phyloP scores from a whole-genome alignment of 495 filamentous ascomycete species.

The Penicillium atrosanguineum region DNA sequence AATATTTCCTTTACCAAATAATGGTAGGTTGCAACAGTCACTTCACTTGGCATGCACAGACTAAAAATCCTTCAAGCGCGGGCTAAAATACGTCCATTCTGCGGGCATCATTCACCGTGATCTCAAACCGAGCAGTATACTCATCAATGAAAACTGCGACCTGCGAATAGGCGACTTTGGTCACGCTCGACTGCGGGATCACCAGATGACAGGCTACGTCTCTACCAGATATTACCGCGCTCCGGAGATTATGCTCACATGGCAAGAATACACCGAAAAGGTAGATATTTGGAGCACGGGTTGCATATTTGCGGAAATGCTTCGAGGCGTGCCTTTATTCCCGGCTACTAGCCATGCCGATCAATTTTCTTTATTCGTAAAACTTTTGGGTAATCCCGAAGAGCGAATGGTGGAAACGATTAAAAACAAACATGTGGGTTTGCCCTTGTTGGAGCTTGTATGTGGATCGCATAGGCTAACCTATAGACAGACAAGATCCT shows the following conservation, averaged over 20 bases:
- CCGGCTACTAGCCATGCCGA: conserved; percentile 72
- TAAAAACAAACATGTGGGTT: background rate
- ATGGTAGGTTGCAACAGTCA: conserved; percentile 49
- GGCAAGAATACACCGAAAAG: conserved; percentile 94
- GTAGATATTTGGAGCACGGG: conserved; percentile 96
- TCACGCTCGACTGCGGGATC: conserved; percentile 84
- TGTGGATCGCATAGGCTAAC: background rate
- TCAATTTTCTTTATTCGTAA: conserved; percentile 92
- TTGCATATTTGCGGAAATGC: conserved; percentile 95
- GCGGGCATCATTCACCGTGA: conserved; percentile 91
- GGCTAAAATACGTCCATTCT: conserved; percentile 92
- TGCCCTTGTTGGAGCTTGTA: background rate
- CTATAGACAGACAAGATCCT: background rate
- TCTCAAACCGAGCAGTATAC: conserved; percentile 87
- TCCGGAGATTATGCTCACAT: conserved; percentile 87
- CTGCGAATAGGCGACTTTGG: conserved; percentile 96
- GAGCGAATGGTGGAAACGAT: background rate
- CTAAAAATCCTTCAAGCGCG: conserved; percentile 48
- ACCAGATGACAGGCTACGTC: conserved; percentile 97
- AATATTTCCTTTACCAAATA: conserved; percentile 94
- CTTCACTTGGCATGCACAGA: background rate
- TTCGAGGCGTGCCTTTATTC: conserved; percentile 90
- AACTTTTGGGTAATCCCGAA: conserved; percentile 84
- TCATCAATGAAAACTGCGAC: conserved; percentile 95
- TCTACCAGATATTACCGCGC: conserved; percentile 93